Base-by-base conservation (phyloP, 352 stramenopile species). In the Phytopythium oedochilum region DNA sequence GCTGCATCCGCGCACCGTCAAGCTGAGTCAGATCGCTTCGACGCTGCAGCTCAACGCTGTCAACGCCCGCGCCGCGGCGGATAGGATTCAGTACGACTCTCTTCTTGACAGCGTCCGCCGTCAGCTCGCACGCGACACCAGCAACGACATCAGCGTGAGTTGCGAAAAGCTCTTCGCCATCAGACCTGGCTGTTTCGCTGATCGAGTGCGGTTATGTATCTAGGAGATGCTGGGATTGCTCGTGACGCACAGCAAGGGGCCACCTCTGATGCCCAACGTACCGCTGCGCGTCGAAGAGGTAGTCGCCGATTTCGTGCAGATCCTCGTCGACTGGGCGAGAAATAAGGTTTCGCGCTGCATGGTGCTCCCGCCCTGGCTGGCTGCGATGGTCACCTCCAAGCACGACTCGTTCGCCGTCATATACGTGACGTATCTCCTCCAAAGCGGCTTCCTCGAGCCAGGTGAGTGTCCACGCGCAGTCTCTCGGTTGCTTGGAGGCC, bases 31-130 rank as follows among this genome's bases (percentile, higher is more conserved):
- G 1, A 57, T 84, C 43, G 74, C 66, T 15, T 68, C 69, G 31
- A 67, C 63, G 2, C 58, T 84, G 18, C 69, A 82, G 38, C 61
- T 63, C 29, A 82, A 80, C 57, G 64, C 61, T 29, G 49, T 76
- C 18, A 67, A 72, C 57, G 69, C 70, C 38, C 66, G 62, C 32
- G 60, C 59, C 25, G 34, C 58, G 28, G 18, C 53, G 8, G 45
- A 68, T 17, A 36, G 46, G 5, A 47, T 70, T 25, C 60, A 55
- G 11, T 81, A 78, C 25, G 17, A 36, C 5, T 38, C 20, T 9
- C 79, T 81, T 46, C 40, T 84, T 15, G 40, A 49, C 22, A 58
- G 62, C 17, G 25, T 79, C 9, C 43, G 20, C 39, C 22, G 7
- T 17, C 67, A 55, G 23, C 73, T 73, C 52, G 32, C 42, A 43